phyloP scores from a whole-genome alignment of 2,329 filamentous ascomycete species.

The Penicillium sp. region DNA sequence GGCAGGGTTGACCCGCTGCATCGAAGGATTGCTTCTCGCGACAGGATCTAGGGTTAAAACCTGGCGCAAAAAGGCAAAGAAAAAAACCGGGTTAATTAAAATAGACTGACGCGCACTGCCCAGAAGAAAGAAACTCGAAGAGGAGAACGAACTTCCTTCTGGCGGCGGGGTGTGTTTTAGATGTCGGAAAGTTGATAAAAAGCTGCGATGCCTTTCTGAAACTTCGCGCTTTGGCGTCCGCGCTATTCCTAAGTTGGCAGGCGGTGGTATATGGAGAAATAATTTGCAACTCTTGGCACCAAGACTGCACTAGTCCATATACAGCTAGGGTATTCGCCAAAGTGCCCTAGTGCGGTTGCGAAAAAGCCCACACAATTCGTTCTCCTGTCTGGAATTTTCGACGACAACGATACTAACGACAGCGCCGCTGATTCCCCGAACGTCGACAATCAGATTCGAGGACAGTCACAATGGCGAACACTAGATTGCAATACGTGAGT shows the following conservation, averaged over 20 bases:
- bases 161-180: conserved; percentile 22
- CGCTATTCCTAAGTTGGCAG: conserved; percentile 3
- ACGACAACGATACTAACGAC: conserved; percentile 41
- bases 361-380: conserved; percentile 43
- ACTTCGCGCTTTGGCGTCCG: conserved; percentile 14
- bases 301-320: conserved; percentile 19
- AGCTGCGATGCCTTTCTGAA: conserved; percentile 9
- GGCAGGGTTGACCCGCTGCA: conserved; percentile 32
- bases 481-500: conserved; percentile 50
- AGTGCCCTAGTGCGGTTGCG: conserved; percentile 32
- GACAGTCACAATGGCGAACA: conserved; percentile 50
- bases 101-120: conserved; percentile 14
- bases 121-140: conserved; percentile 17
- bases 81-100: conserved; percentile 3
- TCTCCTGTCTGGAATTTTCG: conserved; percentile 36
- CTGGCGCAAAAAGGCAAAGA: conserved; percentile 3
- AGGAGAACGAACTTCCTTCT: conserved; percentile 24
- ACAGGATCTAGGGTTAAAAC: not conserved
- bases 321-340: conserved; percentile 35
- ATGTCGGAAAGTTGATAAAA: conserved; percentile 10
- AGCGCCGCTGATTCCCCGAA: conserved; percentile 39
- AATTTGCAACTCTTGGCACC: conserved; percentile 2
- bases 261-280: conserved; percentile 33
- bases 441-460: conserved; percentile 35
- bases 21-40: conserved; percentile 15